Percentiles rank a stretch among this genome's conserved stretches.
Conservation (phyloP, 441 rosid species). For the Populus hybrid region DNA sequence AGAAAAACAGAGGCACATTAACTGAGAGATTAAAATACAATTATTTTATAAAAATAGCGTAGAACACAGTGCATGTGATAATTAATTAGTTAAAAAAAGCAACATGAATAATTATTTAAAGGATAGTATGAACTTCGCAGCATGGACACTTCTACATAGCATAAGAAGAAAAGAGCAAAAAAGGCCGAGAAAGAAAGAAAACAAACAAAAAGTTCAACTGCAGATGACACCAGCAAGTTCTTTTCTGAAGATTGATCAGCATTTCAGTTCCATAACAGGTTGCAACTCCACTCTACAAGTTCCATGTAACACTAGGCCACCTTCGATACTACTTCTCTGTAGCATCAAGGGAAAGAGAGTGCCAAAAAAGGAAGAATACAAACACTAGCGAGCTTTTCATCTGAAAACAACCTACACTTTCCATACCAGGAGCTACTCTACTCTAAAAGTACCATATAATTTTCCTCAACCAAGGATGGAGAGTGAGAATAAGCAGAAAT, state of each 20-base stretch:
- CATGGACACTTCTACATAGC: neutral
- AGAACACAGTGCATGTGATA: neutral
- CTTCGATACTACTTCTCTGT: neutral
- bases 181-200: neutral
- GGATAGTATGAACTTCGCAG: neutral
- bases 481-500: neutral
- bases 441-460: neutral
- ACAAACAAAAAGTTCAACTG: neutral
- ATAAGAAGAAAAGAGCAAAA: neutral
- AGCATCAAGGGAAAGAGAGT: slow-evolving; percentile 9
- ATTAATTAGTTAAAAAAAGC: too few species aligned
- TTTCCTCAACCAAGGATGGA: neutral
- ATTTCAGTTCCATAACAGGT: neutral
- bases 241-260: neutral
- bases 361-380: neutral
- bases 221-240: neutral
- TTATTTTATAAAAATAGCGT: neutral
- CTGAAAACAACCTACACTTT: neutral
- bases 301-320: neutral
- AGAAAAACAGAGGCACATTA: neutral
- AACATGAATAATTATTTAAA: too few species aligned
- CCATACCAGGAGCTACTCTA: neutral
- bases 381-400: neutral
- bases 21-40: neutral
- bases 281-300: neutral